phyloP scores from a whole-genome alignment of 306 rosid genomes.

The Vigna reflexopilosa region DNA sequence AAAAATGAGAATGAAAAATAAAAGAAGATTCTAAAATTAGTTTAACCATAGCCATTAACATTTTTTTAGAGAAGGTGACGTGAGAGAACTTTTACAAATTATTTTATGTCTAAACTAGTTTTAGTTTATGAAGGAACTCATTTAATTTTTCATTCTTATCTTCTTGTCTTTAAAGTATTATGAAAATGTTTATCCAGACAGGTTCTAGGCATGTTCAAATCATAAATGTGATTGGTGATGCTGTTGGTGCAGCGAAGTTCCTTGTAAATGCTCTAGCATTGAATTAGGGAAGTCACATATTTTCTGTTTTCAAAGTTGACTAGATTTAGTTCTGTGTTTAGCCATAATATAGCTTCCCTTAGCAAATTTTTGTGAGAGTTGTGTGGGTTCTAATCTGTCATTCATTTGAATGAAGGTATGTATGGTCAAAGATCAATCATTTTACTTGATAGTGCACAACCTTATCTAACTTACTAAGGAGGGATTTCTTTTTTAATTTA shows the following conservation, averaged over 20 bases:
- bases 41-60: too few species aligned
- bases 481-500: background rate
- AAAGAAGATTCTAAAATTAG: too few species aligned
- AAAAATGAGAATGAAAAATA: too few species aligned
- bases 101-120: too few species aligned
- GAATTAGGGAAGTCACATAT: background rate
- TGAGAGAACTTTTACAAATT: too few species aligned
- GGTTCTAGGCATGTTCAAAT: background rate
- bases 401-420: background rate
- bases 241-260: conserved; percentile 9
- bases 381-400: background rate
- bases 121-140: too few species aligned
- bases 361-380: background rate
- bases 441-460: background rate
- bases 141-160: too few species aligned
- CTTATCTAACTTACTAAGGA: background rate
- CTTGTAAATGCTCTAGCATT: background rate
- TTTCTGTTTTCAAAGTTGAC: background rate
- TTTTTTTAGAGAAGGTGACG: too few species aligned
- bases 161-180: too few species aligned
- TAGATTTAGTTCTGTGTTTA: background rate
- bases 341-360: background rate
- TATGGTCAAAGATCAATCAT: background rate
- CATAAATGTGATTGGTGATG: background rate
- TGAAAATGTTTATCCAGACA: too few species aligned